phyloP scores from a whole-genome alignment of 148 eudicot genomes.

The Arbutus unedo region DNA sequence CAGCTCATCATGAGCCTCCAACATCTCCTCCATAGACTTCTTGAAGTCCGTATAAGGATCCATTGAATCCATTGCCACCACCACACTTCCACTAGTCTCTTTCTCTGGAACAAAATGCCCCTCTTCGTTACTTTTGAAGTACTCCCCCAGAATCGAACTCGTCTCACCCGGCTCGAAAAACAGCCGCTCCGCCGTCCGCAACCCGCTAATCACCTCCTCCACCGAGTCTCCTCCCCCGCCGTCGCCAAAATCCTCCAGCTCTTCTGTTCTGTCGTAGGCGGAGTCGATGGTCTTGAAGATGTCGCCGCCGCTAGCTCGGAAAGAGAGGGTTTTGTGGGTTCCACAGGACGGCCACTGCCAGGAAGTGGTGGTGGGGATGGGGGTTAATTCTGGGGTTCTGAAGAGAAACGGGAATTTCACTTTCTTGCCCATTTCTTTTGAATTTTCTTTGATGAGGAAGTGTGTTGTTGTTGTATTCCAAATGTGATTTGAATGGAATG shows the following conservation, averaged over 20 bases:
- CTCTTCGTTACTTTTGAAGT: background rate
- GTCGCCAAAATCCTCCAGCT: background rate
- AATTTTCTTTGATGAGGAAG: background rate
- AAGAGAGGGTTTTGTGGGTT: conserved; percentile 60
- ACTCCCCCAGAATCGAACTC: conserved; percentile 43
- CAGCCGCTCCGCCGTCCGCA: conserved; percentile 63
- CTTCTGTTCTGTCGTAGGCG: conserved; percentile 14
- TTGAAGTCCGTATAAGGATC: conserved; percentile 67
- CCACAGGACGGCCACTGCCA: conserved; percentile 68
- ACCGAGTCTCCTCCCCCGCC: conserved; percentile 19
- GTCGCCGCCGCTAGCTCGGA: conserved; percentile 38
- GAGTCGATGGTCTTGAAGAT: conserved; percentile 40
- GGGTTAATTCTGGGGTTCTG: conserved; percentile 31
- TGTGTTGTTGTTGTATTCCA: background rate
- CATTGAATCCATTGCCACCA: conserved; percentile 56
- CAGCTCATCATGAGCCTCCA: conserved; percentile 55
- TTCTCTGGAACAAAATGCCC: conserved; percentile 18
- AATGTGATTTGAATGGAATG: background rate
- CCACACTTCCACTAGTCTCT: conserved; percentile 20
- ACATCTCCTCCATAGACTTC: conserved; percentile 86
- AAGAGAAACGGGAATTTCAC: conserved; percentile 65
- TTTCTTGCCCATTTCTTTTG: conserved; percentile 24
- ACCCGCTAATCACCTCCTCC: conserved; percentile 50
- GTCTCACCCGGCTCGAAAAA: conserved; percentile 65
- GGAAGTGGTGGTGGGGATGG: conserved; percentile 13